phyloP scores from a whole-genome alignment of 495 filamentous ascomycete genomes.

The Barbatosphaeria neglecta region DNA sequence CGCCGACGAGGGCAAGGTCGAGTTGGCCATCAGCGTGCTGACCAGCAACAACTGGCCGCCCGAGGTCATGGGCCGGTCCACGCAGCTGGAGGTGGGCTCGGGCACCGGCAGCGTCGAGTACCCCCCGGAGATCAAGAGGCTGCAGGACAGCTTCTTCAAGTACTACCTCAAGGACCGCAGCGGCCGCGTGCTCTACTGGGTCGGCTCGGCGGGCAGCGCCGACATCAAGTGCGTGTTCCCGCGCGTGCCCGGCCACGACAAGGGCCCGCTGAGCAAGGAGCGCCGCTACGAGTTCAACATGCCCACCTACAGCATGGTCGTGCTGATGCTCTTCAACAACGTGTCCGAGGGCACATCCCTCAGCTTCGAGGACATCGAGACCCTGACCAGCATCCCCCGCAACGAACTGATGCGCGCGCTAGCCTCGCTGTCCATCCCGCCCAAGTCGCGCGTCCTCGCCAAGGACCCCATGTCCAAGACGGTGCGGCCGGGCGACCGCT shows the following conservation, averaged over 20 bases:
- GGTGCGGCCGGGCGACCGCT: conserved; percentile 67
- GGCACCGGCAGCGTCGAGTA: conserved; percentile 51
- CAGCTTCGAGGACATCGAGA: conserved; percentile 76
- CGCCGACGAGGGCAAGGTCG: conserved; percentile 53
- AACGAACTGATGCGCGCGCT: conserved; percentile 71
- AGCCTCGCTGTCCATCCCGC: conserved; percentile 73
- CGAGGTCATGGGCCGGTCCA: conserved; percentile 57
- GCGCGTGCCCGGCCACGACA: conserved; percentile 50
- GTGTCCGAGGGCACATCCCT: conserved; percentile 50
- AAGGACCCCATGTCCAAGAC: conserved; percentile 80
- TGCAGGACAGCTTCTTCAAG: conserved; percentile 78
- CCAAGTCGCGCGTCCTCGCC: conserved; percentile 67
- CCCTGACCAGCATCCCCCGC: conserved; percentile 67
- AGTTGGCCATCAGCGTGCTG: conserved; percentile 72
- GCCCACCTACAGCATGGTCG: conserved; percentile 83
- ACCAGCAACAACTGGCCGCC: conserved; percentile 92
- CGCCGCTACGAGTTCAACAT: conserved; percentile 83
- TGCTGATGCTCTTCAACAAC: conserved; percentile 84
- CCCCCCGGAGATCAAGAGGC: conserved; percentile 59
- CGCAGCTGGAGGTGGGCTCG: conserved; percentile 33
- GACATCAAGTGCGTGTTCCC: conserved; percentile 75
- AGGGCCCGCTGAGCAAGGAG: conserved; percentile 50
- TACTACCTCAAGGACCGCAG: conserved; percentile 83
- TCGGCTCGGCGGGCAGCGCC: conserved; percentile 54
- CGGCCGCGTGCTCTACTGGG: conserved; percentile 82